Base-by-base conservation (phyloP, 352 stramenopile species). In the Phytopythium oedochilum region DNA sequence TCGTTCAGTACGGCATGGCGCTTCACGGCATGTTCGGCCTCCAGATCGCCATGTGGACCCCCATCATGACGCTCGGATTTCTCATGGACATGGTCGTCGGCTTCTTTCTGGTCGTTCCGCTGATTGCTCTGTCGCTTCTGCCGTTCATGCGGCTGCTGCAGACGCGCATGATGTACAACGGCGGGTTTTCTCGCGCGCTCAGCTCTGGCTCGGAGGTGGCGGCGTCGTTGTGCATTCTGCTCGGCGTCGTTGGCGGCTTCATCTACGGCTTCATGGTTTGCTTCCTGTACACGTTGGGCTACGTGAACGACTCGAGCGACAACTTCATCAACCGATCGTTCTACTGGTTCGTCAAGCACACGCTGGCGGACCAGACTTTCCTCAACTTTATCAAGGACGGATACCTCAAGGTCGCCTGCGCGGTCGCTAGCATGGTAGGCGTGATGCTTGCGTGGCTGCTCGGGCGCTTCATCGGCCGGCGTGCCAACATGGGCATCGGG, bases 71-170 rank as follows among this genome's bases (percentile, higher is more conserved):
- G 25, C 68, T 95, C n/a, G 83, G 85, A 1, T 95, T 93, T 53
- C 50, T 95, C n/a, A 86, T 91, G 64, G 85, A 95, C 57, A 88
- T 92, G 73, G 61, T 95, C 22, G 78, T 93, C 4, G 83, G 85
- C 17, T 36, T 90, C 22, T 88, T 92, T 54, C 57, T 93, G n/a
- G 71, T 93, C 1, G 63, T 95, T 5, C 83, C 83, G 29, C 57
- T 95, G 18, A 66, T 92, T 23, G 55, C 86, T 18, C 57, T 95
- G 23, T 92, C 83, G 5, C 66, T 89, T 29, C 56, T 95, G 39
- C 85, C 85, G 34, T 95, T 95, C 53, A 92, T 95, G 79, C 81
- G 81, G 12, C 89, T 91, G 31, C 65, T 95, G 22, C 85, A 95
- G 55, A 91, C 83, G 6, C 81, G 85, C 20, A 90, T 90, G 50